Conservation (phyloP, 345 rosid genomes). For the Syzygium oleosum region DNA sequence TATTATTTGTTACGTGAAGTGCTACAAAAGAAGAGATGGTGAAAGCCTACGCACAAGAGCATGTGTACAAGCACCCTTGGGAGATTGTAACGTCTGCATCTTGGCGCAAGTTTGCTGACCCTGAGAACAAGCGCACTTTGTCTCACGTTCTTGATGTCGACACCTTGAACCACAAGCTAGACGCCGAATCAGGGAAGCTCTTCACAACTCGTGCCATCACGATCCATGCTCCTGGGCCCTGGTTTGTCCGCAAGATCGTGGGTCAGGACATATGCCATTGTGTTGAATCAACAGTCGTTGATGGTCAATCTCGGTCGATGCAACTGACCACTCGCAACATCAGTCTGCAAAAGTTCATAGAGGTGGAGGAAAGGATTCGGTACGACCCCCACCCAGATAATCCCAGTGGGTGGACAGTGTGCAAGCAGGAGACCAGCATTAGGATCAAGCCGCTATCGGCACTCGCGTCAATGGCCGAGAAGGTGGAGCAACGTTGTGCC, state of each 20-base stretch:
- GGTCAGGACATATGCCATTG: conserved; percentile 97
- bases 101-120: conserved; percentile 94
- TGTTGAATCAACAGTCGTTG: conserved; percentile 85
- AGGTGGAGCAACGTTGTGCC: conserved; percentile 83
- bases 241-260: conserved; percentile 71
- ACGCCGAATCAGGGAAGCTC: conserved; percentile 58
- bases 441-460: conserved; percentile 81
- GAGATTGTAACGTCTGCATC: conserved; percentile 95
- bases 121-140: conserved; percentile 77
- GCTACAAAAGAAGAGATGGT: conserved; percentile 53
- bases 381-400: conserved; percentile 90
- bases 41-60: conserved; percentile 82
- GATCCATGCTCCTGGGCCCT: conserved; percentile 88
- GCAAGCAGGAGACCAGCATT: conserved; percentile 87
- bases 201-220: conserved; percentile 84
- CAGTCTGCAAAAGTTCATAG: conserved; percentile 84
- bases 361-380: conserved; percentile 80
- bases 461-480: conserved; percentile 95
- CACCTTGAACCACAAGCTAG: conserved; percentile 66
- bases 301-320: conserved; percentile 72
- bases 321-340: conserved; percentile 75
- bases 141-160: conserved; percentile 85
- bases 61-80: conserved; percentile 94
- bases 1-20: not conserved
- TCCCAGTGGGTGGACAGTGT: conserved; percentile 68